These are phyloP conservation scores for Mallotus repandus DNA, from an alignment of 441 rosid genomes.

Conservation along the genomic window DNA sequence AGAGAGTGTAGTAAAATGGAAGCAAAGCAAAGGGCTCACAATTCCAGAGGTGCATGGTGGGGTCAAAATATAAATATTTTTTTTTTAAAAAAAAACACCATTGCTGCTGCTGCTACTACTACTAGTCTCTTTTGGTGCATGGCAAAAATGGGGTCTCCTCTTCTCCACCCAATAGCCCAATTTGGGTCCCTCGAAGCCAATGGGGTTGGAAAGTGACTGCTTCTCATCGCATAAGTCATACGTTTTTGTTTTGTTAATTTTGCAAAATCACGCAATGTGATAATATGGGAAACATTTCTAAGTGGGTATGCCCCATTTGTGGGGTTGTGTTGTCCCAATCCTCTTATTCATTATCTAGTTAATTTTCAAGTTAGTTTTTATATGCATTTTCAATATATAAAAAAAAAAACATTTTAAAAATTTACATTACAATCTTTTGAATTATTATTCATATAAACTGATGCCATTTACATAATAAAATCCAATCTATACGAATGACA, in stretches of 20 bases:
- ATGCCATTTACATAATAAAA: too few relatives aligned
- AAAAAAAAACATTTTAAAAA: too few relatives aligned
- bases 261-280: conserved; percentile 38
- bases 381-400: too few relatives aligned
- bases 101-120: too few relatives aligned
- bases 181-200: conserved; percentile 23
- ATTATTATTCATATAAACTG: too few relatives aligned
- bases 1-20: conserved; percentile 48
- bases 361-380: too few relatives aligned
- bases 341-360: background rate
- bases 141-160: conserved; percentile 44
- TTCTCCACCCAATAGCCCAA: conserved; percentile 25
- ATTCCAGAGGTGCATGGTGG: conserved; percentile 46
- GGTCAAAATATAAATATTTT: conserved; percentile 14
- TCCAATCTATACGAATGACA: too few relatives aligned
- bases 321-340: conserved; percentile 27
- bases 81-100: background rate
- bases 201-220: conserved; percentile 23
- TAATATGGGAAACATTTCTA: conserved; percentile 23
- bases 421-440: too few relatives aligned
- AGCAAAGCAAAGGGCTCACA: conserved; percentile 50
- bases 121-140: conserved; percentile 43
- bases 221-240: background rate
- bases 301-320: conserved; percentile 28
- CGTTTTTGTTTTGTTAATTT: conserved; percentile 8